Base-by-base conservation (phyloP, 225 moss, liverwort and hornwort species). In the Pleurozium schreberi region DNA sequence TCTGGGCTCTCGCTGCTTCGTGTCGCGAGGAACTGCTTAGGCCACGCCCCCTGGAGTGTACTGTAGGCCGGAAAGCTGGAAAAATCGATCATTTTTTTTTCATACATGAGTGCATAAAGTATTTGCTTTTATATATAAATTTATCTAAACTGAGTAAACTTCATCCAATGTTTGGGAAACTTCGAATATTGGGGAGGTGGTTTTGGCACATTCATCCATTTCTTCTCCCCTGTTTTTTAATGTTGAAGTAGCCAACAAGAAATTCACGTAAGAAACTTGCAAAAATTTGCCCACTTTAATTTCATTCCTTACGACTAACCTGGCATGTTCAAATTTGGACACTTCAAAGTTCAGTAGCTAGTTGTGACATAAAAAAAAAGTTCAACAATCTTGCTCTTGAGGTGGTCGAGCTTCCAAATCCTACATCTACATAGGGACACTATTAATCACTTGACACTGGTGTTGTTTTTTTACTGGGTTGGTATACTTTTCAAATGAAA, bases 381-480 rank as follows among this genome's bases (percentile, higher is more conserved):
- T 38, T 79, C 38, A n/a, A 3, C 5, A 26, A 6, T 57, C 25
- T 78, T 57, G 10, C 7, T 40, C 4, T 58, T 10, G 1, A n/a
- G 17, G 16, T 26, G 19, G 31, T 75, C 1, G 1, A 49, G 7
- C 12, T 19, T 75, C 2, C 6, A 30, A 74, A 74, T 74, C 2
- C 7, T 2, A 2, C n/a, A n/a, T n/a, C n/a, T 14, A 30, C 3
- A 30, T 31, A 31, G 1, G 12, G 18, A 74, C 5, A 47, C 17
- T 73, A 10, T 27, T 16, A 28, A 13, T 43, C 19, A 45, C 9
- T 30, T 45, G 6, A 30, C 45, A 73, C 0, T 0, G 30, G 1
- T 33, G 4, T 73, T 1, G 0, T n/a, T 74, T 18, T 47, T 74
- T 47, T 18, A 6, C 0, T 3, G 3, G 18, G 6, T 28, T 0